Percentiles rank a stretch among this genome's conserved stretches.
phyloP scores from a whole-genome alignment of 768 basidiomycete genomes.

The Phlebiopsis flavidoalba region DNA sequence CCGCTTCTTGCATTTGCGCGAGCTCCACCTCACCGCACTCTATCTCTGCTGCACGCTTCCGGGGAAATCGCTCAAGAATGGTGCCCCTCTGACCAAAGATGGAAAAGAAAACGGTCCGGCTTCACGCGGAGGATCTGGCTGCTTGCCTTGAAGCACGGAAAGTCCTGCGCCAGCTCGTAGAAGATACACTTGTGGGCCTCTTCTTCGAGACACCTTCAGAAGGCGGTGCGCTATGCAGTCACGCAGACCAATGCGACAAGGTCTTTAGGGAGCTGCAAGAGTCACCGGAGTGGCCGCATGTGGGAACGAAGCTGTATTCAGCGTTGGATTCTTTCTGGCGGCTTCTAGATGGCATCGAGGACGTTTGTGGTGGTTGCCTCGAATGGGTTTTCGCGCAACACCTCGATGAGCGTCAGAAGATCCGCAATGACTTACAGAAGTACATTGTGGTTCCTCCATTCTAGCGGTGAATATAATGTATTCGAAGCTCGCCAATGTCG shows the following conservation, averaged over 20 bases:
- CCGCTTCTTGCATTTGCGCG: neutral
- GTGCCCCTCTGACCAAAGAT: neutral
- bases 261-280: neutral
- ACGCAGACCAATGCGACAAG: neutral
- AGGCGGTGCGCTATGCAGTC: neutral
- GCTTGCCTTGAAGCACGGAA: neutral
- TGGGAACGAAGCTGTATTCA: neutral
- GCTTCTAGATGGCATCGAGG: neutral
- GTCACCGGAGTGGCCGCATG: neutral
- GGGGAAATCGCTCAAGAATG: neutral
- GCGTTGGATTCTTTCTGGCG: neutral
- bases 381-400: neutral
- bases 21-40: conserved; percentile 2
- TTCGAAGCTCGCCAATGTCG: too few relatives aligned
- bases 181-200: neutral
- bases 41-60: conserved; percentile 4
- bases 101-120: neutral
- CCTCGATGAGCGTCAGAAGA: neutral
- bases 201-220: neutral
- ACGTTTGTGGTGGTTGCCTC: neutral
- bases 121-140: neutral
- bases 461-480: neutral
- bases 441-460: neutral
- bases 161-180: neutral
- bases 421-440: neutral